Conservation (phyloP, 2,329 filamentous ascomycete species). For the Conoideocrella luteorostrata region DNA sequence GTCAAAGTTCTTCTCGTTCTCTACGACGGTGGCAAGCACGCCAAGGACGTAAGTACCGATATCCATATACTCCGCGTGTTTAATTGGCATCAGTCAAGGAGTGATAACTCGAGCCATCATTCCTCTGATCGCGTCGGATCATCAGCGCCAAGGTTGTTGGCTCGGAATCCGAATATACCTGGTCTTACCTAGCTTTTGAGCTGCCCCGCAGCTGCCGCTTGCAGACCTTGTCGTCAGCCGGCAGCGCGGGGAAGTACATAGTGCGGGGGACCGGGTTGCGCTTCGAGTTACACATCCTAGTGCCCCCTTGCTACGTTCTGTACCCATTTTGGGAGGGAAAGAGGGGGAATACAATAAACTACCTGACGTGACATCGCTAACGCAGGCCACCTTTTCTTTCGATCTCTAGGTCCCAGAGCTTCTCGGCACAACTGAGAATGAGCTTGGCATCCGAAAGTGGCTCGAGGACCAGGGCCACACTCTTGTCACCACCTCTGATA, state of each 20-base stretch:
- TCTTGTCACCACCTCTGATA: constrained; percentile 93
- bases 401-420: constrained; percentile 61
- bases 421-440: constrained; percentile 94
- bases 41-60: constrained; percentile 61
- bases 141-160: not conserved
- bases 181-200: not conserved
- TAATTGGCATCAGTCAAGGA: not conserved
- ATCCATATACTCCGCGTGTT: not conserved
- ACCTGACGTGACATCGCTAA: no score
- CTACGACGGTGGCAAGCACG: constrained; percentile 88
- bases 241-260: not conserved
- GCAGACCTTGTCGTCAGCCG: not conserved
- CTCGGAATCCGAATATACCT: not conserved
- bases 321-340: no score
- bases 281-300: not conserved
- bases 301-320: no score
- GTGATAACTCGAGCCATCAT: not conserved
- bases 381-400: not conserved
- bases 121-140: no score
- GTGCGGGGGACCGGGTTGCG: not conserved
- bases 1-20: constrained; percentile 93
- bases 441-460: constrained; percentile 96
- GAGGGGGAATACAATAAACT: no score
- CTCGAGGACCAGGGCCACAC: constrained; percentile 96
- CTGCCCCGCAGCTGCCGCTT: not conserved